Percentiles rank a stretch among this genome's conserved stretches.
Conservation (phyloP, 2,329 filamentous ascomycete species). For the Penicillium sclerotigenum region DNA sequence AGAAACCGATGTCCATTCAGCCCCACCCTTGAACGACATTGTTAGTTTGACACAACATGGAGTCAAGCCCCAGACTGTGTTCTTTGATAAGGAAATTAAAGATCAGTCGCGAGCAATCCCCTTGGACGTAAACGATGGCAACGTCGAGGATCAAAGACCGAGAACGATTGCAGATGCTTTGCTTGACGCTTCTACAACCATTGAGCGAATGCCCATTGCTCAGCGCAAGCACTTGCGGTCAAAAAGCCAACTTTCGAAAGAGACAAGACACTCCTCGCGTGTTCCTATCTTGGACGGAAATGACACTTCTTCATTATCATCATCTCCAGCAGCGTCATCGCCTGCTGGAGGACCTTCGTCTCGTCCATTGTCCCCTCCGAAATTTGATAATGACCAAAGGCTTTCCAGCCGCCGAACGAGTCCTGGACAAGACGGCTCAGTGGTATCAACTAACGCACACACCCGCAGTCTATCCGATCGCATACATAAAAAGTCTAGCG, state of each 20-base stretch:
- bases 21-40: slow-evolving; percentile 62
- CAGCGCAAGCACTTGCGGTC: slow-evolving; percentile 41
- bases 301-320: slow-evolving; percentile 30
- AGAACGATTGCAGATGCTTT: slow-evolving; percentile 89
- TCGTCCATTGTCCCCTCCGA: slow-evolving; percentile 33
- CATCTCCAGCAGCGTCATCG: slow-evolving; percentile 39
- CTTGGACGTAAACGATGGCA: slow-evolving; percentile 28
- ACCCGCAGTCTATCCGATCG: slow-evolving; percentile 29
- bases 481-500: slow-evolving; percentile 49
- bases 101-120: slow-evolving; percentile 41
- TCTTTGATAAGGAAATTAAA: slow-evolving; percentile 76
- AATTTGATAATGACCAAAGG: slow-evolving; percentile 35
- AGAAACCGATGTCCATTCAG: slow-evolving; percentile 35
- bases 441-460: slow-evolving; percentile 31
- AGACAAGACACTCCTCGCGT: slow-evolving; percentile 9
- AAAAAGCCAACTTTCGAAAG: slow-evolving; percentile 41
- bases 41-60: slow-evolving; percentile 71
- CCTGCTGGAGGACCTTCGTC: slow-evolving; percentile 32
- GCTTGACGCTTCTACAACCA: slow-evolving; percentile 84
- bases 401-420: slow-evolving; percentile 26
- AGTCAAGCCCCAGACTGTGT: slow-evolving; percentile 80
- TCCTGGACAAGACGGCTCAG: slow-evolving; percentile 30
- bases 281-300: slow-evolving; percentile 3
- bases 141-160: slow-evolving; percentile 44
- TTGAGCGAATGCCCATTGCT: slow-evolving; percentile 62